Base-by-base conservation (phyloP, 805 yeast species). In the Schizosaccharomyces japonicus region DNA sequence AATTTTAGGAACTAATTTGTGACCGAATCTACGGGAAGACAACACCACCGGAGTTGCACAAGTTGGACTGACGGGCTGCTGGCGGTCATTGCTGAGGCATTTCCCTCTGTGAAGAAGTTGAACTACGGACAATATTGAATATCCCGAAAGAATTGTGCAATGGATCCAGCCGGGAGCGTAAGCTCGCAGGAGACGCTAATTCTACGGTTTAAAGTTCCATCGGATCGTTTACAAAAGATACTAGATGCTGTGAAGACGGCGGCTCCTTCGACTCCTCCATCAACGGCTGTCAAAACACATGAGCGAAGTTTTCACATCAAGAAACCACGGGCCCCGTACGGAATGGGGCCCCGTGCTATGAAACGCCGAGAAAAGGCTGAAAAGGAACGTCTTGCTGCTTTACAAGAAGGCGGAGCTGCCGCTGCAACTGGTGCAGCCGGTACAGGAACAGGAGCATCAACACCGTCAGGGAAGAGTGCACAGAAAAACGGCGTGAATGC, bases 401-500 rank as follows among this genome's bases (percentile, higher is more conserved):
- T 8, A 2, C 8, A 8, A 11, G 46, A 29, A 25, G 46, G 26
- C 21, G 46, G 46, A 26, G 29, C 10, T 27, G 33, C 29, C 23
- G 13, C 46, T 3, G 30, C 46, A 10, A 29, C 46, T 11, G 31
- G 15, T 8, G 26, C 44, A 21, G 28, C 44, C 26, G n/a, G 27
- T 21, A n/a, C n/a, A n/a, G n/a, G n/a, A n/a, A n/a, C n/a, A n/a
- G n/a, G n/a, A n/a, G n/a, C n/a, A n/a, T n/a, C n/a, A n/a, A n/a
- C n/a, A n/a, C n/a, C n/a, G n/a, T n/a, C 33, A 11, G 33, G n/a
- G 33, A 21, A 30, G 21, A 17, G 31, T n/a, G 46, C 46, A 23
- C 46, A 29, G n/a, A 58, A 57, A 29, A 55, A 59, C 19, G 52
- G 50, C 31, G 51, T 51, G 26, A 56, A 55, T 19, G 52, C 56